Base-by-base conservation (phyloP, 2,329 filamentous ascomycete species). In the Sporothrix inflata region DNA sequence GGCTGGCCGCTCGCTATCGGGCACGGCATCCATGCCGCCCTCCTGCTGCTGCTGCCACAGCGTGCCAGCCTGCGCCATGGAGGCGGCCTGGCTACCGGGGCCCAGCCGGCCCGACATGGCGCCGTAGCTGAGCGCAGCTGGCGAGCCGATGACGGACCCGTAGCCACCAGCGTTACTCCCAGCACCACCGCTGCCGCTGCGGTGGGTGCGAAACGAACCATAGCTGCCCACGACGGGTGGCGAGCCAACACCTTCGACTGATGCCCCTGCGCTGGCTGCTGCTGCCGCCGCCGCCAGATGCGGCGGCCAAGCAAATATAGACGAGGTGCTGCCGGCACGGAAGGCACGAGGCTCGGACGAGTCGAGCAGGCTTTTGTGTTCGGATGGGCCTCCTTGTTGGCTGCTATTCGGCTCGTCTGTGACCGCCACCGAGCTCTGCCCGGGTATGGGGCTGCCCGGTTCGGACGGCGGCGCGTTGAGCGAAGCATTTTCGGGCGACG, bases 1-100 rank as follows among this genome's bases (percentile, higher is more conserved):
- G 1, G 93, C 92, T 75, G 92, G 90, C 42, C 87, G 85, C 77
- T 91, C 90, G 38, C 86, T 86, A 74, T 89, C 87, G 0, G 84
- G 81, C 24, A 83, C 76, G 57, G 80, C 81, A 14, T 80, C 82
- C 5, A 81, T 19, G 49, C 27, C 67, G 49, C 51, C 66, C 72
- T 88, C 84, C 75, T 89, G 86, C 75, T 87, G 85, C 76, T 87
- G 83, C 70, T 81, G 82, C 86, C 85, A 86, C 72, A 87, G 74
- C n/a, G 85, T 82, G 1, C 82, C 85, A 7, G 85, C 85, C 73
- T 87, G 82, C 3, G 80, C 80, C 81, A 89, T 86, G 3, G 87
- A 87, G 21, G 81, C 78, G 27, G 72, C 71, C 30, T 73, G 73
- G 21, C 73, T 63, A 27, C 68, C 68, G 0, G 65, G 42, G 19